Evolutionary conservation across 2,329 filamentous ascomycete species (phyloP).

Genomic region (Epichloe brachyelytri): DNA sequence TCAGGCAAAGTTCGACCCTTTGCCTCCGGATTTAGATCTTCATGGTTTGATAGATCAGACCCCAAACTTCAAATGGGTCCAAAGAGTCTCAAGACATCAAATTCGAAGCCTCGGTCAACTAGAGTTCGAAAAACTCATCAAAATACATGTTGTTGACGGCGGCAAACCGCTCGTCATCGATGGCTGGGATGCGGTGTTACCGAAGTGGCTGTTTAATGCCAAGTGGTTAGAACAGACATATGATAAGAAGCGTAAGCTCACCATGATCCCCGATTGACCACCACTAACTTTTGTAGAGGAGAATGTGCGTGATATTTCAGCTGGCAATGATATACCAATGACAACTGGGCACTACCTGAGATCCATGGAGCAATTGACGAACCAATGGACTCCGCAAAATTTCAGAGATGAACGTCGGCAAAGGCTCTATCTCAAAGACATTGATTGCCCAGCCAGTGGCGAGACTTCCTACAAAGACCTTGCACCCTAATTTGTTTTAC

Average conservation of each 20-base stretch:
- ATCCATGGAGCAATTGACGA: conserved; percentile 70
- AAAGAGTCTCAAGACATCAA: conserved; percentile 64
- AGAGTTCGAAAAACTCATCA: conserved; percentile 74
- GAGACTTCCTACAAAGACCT: conserved; percentile 60
- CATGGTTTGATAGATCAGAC: conserved; percentile 61
- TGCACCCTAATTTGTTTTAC: conserved; percentile 78
- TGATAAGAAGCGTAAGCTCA: conserved; percentile 58
- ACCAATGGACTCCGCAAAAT: conserved; percentile 65
- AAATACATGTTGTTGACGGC: conserved; percentile 68
- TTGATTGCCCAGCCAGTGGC: conserved; percentile 87
- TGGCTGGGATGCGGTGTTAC: conserved; percentile 66
- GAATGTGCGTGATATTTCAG: conserved; percentile 67
- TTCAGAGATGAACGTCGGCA: conserved; percentile 71
- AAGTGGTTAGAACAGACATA: conserved; percentile 71
- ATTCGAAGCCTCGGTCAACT: conserved; percentile 65
- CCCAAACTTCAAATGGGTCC: conserved; percentile 77
- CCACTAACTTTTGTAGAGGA: conserved; percentile 46
- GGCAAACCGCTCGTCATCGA: conserved; percentile 87
- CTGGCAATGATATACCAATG: conserved; percentile 64
- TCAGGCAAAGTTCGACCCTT: conserved; percentile 81
- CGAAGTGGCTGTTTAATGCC: conserved; percentile 64
- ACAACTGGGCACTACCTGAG: conserved; percentile 83
- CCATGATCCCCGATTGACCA: conserved; percentile 6
- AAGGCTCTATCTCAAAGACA: conserved; percentile 89
- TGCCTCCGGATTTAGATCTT: conserved; percentile 75